Conservation (phyloP, 371 early-diverging fungal genomes). For the Hamiltosporidium magnivora region DNA sequence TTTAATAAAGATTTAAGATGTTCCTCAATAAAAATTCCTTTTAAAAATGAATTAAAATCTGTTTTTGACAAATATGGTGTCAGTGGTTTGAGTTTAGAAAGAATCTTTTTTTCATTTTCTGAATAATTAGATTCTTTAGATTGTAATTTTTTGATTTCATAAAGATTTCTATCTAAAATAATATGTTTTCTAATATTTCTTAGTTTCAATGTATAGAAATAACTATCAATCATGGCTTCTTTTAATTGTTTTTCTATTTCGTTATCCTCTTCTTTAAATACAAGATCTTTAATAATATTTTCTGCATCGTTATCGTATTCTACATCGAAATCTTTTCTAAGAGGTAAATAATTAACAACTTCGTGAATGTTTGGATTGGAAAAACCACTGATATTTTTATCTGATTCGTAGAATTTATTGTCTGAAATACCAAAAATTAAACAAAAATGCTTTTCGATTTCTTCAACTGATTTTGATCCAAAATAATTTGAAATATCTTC, state of each 20-base stretch:
- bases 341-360: slow-evolving; percentile 45
- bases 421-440: slow-evolving; percentile 25
- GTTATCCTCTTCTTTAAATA: slow-evolving; percentile 32
- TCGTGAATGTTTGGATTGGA: slow-evolving; percentile 25
- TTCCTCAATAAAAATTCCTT: slow-evolving; percentile 22
- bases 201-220: slow-evolving; percentile 25
- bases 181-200: slow-evolving; percentile 39
- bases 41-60: slow-evolving; percentile 35
- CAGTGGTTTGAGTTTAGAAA: slow-evolving; percentile 12
- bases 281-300: slow-evolving; percentile 33
- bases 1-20: not conserved
- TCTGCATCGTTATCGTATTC: slow-evolving; percentile 53
- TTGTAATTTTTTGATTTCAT: slow-evolving; percentile 23
- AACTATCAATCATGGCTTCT: slow-evolving; percentile 36
- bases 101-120: slow-evolving; percentile 2
- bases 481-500: slow-evolving; percentile 37
- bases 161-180: slow-evolving; percentile 34
- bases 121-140: slow-evolving; percentile 5
- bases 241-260: slow-evolving; percentile 19
- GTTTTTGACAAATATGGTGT: slow-evolving; percentile 26
- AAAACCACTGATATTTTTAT: not conserved
- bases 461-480: slow-evolving; percentile 32
- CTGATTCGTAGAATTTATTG: not conserved
- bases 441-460: slow-evolving; percentile 48
- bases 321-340: slow-evolving; percentile 54